Evolutionary conservation across 257 asterid genomes (phyloP).

Genomic region (Plectranthus barbatus): DNA sequence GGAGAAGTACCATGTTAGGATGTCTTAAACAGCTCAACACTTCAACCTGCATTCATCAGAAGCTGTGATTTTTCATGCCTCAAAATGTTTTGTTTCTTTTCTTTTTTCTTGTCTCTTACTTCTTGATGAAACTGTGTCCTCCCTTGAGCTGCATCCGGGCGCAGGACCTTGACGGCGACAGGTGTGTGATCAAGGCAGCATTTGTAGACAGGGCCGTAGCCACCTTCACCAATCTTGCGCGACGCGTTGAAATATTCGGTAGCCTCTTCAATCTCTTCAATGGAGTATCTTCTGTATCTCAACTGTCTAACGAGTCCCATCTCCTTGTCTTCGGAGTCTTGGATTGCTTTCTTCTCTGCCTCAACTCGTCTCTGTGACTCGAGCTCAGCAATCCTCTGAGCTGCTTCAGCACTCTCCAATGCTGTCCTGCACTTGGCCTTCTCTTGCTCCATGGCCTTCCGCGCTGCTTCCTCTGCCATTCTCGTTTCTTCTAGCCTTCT

Average conservation of each 20-base stretch:
- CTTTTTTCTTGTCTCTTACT: slow-evolving; percentile 24
- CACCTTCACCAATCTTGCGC: slow-evolving; percentile 87
- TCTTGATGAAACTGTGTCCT: slow-evolving; percentile 79
- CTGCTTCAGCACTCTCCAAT: slow-evolving; percentile 35
- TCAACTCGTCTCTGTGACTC: slow-evolving; percentile 36
- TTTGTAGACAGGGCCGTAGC: slow-evolving; percentile 88
- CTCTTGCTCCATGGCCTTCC: slow-evolving; percentile 28
- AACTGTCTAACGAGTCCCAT: slow-evolving; percentile 1
- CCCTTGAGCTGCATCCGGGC: slow-evolving; percentile 91
- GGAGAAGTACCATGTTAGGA: slow-evolving; percentile 78
- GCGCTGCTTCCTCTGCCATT: slow-evolving; percentile 43
- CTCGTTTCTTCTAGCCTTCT: slow-evolving; percentile 47
- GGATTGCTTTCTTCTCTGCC: slow-evolving; percentile 24
- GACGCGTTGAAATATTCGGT: slow-evolving; percentile 43
- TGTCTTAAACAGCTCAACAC: slow-evolving; percentile 80
- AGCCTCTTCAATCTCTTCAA: slow-evolving; percentile 74
- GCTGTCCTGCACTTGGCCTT: slow-evolving; percentile 33
- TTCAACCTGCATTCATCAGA: slow-evolving; percentile 42
- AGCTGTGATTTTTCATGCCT: not conserved
- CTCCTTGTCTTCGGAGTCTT: slow-evolving; percentile 22
- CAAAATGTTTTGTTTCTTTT: no score
- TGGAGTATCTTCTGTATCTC: slow-evolving; percentile 59
- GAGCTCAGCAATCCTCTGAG: slow-evolving; percentile 33
- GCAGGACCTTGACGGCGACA: slow-evolving; percentile 77
- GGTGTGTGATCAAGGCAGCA: slow-evolving; percentile 79